Evolutionary conservation across 768 basidiomycete genomes (phyloP).

Genomic region (Psilocybe tampanensis): DNA sequence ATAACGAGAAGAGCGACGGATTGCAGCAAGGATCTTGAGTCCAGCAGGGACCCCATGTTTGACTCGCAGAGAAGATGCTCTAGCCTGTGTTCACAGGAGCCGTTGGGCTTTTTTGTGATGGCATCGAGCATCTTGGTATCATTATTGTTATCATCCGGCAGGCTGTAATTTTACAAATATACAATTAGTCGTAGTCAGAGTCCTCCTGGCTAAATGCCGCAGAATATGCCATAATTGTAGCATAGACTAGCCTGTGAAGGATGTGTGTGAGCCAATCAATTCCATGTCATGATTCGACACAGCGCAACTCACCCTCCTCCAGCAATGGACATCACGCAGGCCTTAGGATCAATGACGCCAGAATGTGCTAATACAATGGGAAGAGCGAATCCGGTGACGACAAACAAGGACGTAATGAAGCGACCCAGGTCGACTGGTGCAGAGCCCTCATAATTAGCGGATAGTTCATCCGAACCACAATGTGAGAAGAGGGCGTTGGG

Average conservation of each 20-base stretch:
- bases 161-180: conserved; percentile 9
- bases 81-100: too few relatives aligned
- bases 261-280: neutral
- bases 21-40: too few relatives aligned
- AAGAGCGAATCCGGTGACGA: conserved; percentile 91
- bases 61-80: too few relatives aligned
- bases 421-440: conserved; percentile 89
- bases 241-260: conserved; percentile 71
- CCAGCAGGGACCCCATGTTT: too few relatives aligned
- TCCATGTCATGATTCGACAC: neutral
- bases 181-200: conserved; percentile 73
- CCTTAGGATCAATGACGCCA: conserved; percentile 78
- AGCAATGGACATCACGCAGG: conserved; percentile 92
- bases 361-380: conserved; percentile 94
- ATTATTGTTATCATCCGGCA: neutral
- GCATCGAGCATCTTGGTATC: neutral
- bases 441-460: conserved; percentile 69
- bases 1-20: too few relatives aligned
- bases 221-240: conserved; percentile 87
- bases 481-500: conserved; percentile 95
- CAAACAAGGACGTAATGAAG: conserved; percentile 89
- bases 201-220: conserved; percentile 81
- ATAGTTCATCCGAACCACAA: conserved; percentile 89
- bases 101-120: too few relatives aligned
- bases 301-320: conserved; percentile 77